Conservation (phyloP, 2,329 filamentous ascomycete species). For the Akanthomyces dipterigenus region DNA sequence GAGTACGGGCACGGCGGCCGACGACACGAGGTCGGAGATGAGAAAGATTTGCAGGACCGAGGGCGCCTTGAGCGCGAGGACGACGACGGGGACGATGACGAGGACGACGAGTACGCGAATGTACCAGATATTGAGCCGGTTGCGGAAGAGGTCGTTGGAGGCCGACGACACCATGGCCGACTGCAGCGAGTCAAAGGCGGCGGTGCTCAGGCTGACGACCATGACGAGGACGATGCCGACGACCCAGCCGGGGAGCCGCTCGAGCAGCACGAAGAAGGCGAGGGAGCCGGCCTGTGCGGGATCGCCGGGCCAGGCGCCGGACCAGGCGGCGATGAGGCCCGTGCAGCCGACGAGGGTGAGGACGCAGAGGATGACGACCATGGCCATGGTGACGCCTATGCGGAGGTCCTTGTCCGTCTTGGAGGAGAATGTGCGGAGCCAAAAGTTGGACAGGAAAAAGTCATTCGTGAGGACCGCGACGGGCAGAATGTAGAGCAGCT, state of each 20-base stretch:
- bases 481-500: conserved; percentile 77
- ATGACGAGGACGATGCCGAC: conserved; percentile 76
- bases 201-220: conserved; percentile 68
- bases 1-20: conserved; percentile 67
- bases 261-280: conserved; percentile 69
- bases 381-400: conserved; percentile 65
- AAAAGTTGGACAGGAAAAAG: conserved; percentile 80
- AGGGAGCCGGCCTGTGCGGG: conserved; percentile 54
- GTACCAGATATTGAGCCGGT: conserved; percentile 68
- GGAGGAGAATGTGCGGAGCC: conserved; percentile 77
- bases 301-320: conserved; percentile 61
- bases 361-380: conserved; percentile 58
- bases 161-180: conserved; percentile 79
- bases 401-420: conserved; percentile 72
- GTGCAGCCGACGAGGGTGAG: conserved; percentile 66
- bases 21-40: conserved; percentile 73
- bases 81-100: conserved; percentile 66
- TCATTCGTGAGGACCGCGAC: conserved; percentile 77
- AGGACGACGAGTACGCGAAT: conserved; percentile 64
- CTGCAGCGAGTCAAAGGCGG: conserved; percentile 75
- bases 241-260: conserved; percentile 70
- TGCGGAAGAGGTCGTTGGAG: conserved; percentile 79
- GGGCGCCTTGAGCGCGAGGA: conserved; percentile 67
- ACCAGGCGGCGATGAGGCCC: conserved; percentile 73
- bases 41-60: conserved; percentile 76